Evolutionary conservation across 768 basidiomycete species (phyloP), one percentile per base, ranked within the genome.

Genomic region (Phylloporus scabripes): DNA sequence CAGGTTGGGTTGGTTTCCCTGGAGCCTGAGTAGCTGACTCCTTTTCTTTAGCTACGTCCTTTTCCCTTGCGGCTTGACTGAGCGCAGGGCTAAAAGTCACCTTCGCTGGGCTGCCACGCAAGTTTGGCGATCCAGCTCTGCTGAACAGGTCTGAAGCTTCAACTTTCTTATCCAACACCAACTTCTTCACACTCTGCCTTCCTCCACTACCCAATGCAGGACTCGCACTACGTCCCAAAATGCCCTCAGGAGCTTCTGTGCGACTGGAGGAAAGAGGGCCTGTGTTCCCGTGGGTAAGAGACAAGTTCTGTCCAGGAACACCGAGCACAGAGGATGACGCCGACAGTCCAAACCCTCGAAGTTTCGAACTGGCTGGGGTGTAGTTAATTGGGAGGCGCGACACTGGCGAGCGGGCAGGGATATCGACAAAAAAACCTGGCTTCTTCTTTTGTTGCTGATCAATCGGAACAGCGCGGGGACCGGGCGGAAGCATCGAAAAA

Each of bases 141-240:
- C 79, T 75, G 59, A 90, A 85, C 45, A 91, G 59, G 53, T 91
- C 85, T 21, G 78, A 70, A 23, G 87, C 77, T 45, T 88, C 85
- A 14, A 89, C 73, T 62, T 85, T 91, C 69, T 88, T 92, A 61
- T 92, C 87, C 53, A 96, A 64, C 32, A 92, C 83, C 50, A 97
- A 77, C 63, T 95, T 95, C 74, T 97, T 97, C 50, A 95, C 90
- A 62, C 91, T 95, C 50, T 85, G 81, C 47, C 84, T 74, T 50
- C 69, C 74, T 37, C 80, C 87, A 58, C 78, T 85, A 6, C 87
- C 87, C 42, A 89, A 66, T 4, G 81, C 73, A 1, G 84, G 82
- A 54, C 80, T 83, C 9, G 77, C 70, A 48, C 78, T 79, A 8
- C 68, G 64, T 38, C 74, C 76, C 49, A 85, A 51, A 58, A 88